Evolutionary conservation across 1,284 basidiomycete genomes (phyloP).

Genomic region (Lentinus polychrous): DNA sequence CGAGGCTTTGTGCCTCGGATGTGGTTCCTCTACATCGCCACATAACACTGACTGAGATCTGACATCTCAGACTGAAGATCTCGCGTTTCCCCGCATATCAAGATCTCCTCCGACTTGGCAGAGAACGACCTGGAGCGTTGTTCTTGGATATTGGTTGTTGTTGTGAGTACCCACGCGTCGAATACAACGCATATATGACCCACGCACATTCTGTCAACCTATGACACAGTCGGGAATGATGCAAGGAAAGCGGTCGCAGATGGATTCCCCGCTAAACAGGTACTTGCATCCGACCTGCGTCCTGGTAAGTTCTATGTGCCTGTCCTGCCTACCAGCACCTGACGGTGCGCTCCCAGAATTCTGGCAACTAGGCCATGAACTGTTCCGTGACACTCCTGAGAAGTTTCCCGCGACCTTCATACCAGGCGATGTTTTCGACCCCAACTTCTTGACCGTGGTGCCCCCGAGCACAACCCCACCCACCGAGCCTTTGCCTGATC

Average conservation of each 20-base stretch:
- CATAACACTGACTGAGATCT: constrained; percentile 20
- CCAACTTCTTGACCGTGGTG: constrained; percentile 24
- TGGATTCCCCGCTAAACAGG: constrained; percentile 28
- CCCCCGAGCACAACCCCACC: constrained; percentile 22
- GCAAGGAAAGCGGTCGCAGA: constrained; percentile 34
- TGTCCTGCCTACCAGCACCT: constrained; percentile 13
- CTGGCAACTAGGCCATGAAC: constrained; percentile 28
- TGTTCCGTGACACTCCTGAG: constrained; percentile 27
- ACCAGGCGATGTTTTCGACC: constrained; percentile 39
- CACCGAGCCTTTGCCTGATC: constrained; percentile 20
- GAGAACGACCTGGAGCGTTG: constrained; percentile 34
- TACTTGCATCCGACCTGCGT: constrained; percentile 29
- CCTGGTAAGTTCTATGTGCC: constrained; percentile 19
- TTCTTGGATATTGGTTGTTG: constrained; percentile 44
- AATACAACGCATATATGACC: background rate
- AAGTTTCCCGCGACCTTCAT: constrained; percentile 40
- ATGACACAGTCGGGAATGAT: constrained; percentile 37
- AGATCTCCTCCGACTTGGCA: constrained; percentile 32
- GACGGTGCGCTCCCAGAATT: constrained; percentile 25
- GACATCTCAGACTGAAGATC: constrained; percentile 18
- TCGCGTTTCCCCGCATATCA: constrained; percentile 37
- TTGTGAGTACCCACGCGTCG: constrained; percentile 30
- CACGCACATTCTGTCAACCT: background rate
- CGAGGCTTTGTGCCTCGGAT: constrained; percentile 24
- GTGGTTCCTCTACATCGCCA: background rate